Evolutionary conservation across 768 basidiomycete genomes (phyloP), one percentile per base, ranked within the genome.

Genomic region (Termitomyces sp.): DNA sequence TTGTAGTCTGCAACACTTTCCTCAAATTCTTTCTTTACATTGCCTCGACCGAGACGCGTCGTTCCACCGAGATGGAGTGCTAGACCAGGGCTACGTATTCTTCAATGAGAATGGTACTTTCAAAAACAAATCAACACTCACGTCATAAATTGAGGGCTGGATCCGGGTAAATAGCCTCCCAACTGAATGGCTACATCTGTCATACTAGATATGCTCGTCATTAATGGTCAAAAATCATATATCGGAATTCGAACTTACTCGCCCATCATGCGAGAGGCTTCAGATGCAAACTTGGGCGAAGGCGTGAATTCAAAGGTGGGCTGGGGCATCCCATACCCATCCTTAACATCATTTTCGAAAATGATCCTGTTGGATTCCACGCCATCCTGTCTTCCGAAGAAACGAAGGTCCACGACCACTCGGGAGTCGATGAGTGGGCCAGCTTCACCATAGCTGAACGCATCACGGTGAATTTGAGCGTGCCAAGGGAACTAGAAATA

Each of bases 381-480:
- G 16, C 47, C 45, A 28, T 2, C 7, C 45, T 48, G 47, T 5
- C 47, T 48, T 48, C 47, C 47, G 10, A 48, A 48, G 29, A 29
- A 48, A 2, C 47, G 47, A 12, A 48, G 47, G n/a, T 48, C 73
- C 34, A 73, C 72, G 52, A 72, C 66, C 12, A 69, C 53, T 4
- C 73, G 67, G 7, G 68, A 54, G 53, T 74, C 72, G 2, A 68
- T 66, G 5, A 29, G 50, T 15, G 64, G 63, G 1, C 67, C 71
- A 22, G 65, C 66, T 5, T 65, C 71, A 51, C 73, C 73, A 57
- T 74, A 73, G 39, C 60, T 60, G 58, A 74, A 74, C 2, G 72
- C 72, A 51, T 73, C 73, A 28, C 70, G 68, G 42, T 74, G 72
- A 39, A 74, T 70, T 57, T 72, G 68, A 18, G 63, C 59, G 59